Evolutionary conservation across 208 protist genomes (phyloP), one percentile per base, ranked within the genome.

Genomic region (Kentomonas sorsogonicus): DNA sequence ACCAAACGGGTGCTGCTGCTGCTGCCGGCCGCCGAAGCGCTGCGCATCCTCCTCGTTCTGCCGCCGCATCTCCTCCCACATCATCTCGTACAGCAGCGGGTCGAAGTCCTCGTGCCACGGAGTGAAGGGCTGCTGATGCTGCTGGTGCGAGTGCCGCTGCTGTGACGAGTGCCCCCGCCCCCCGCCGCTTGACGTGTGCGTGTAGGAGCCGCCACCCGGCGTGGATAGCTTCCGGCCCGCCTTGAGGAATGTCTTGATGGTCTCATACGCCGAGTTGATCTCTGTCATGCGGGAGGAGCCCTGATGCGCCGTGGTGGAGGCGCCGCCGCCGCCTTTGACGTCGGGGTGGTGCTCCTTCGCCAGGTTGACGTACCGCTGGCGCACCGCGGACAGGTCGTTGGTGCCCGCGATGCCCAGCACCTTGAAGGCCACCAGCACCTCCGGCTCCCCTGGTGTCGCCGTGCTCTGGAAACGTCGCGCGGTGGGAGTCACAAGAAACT

Each of bases 331-430:
- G 6, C 50, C 26, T 38, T 55, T 34, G 22, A 94, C 79, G 50
- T 96, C 89, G 0, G 89, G 89, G 72, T 96, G 89, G 55, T 96
- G 86, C 61, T 88, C 60, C 68, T 93, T 96, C 11, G 86, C 89
- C 11, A 96, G 74, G 27, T 77, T 72, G 2, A 89, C 66, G 53
- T 94, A 96, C 22, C 72, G 65, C 57, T 83, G 78, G 56, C 90
- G 92, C n/a, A 96, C 72, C 40, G 92, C 86, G 2, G 69, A 46
- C 41, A 86, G 77, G 0, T 78, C 43, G 20, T 66, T 61, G 1
- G 66, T 73, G 22, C 56, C 44, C 23, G 66, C 41, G 31, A 89
- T 68, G n/a, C 88, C 88, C 3, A 94, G 72, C 20, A 79, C 70
- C 34, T 74, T 70, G 64, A 83, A 94, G 22, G 88, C 88, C 57